Evolutionary conservation across 208 protist species (phyloP).

Genomic region (Entamoeba dispar): DNA sequence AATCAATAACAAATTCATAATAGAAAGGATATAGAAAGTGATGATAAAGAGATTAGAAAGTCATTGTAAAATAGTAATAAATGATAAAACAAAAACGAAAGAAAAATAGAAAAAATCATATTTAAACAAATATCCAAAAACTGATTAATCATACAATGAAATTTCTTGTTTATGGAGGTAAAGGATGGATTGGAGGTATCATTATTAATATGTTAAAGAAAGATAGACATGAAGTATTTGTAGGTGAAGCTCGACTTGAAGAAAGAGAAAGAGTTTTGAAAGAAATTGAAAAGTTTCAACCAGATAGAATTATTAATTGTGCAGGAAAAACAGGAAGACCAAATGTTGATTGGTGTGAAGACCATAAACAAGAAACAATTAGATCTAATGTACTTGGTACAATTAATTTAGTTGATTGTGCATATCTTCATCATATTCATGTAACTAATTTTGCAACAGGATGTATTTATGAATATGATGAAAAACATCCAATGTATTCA

Average conservation of each 20-base stretch:
- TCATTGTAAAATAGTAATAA: neutral
- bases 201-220: conserved; percentile 21
- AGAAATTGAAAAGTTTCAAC: conserved; percentile 29
- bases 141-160: neutral
- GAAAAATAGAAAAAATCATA: neutral
- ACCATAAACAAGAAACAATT: conserved; percentile 39
- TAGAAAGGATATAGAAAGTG: neutral
- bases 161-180: conserved; percentile 29
- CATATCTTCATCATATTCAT: conserved; percentile 28
- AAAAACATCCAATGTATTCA: conserved; percentile 26
- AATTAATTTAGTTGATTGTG: conserved; percentile 32
- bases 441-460: conserved; percentile 46
- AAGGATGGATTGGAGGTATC: conserved; percentile 27
- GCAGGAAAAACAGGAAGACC: conserved; percentile 42
- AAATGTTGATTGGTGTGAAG: conserved; percentile 52
- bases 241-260: conserved; percentile 18
- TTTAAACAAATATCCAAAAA: neutral
- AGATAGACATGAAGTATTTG: neutral
- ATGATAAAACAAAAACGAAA: neutral
- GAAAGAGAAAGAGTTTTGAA: conserved; percentile 14
- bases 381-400: conserved; percentile 43
- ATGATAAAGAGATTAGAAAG: neutral
- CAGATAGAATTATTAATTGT: conserved; percentile 33
- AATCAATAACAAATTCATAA: too few relatives aligned
- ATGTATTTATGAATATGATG: conserved; percentile 47